A percentile compares a stretch with the other conserved stretches of the same genome.
These are phyloP conservation scores for Penicillium desertorum DNA, from an alignment of 495 filamentous ascomycete genomes.

Conservation along the genomic window DNA sequence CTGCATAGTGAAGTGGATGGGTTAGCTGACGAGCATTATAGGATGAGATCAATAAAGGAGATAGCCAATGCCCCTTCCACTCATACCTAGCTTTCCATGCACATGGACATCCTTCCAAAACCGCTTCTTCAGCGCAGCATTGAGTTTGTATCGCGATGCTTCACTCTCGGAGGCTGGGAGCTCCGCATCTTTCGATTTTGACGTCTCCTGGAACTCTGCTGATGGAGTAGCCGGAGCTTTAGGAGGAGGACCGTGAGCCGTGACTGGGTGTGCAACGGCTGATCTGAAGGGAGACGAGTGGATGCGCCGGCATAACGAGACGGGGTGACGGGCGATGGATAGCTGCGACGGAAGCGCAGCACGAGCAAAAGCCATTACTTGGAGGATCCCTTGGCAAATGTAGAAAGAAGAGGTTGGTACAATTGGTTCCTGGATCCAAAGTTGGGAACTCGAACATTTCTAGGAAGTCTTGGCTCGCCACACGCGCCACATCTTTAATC, in stretches of 20 bases:
- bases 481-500: conserved; percentile 13
- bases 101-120: conserved; percentile 86
- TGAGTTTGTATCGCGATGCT: conserved; percentile 39
- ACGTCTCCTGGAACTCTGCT: conserved; percentile 46
- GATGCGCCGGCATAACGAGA: conserved; percentile 39
- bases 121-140: conserved; percentile 58
- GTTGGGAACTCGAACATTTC: conserved; percentile 9
- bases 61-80: conserved; percentile 23
- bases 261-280: conserved; percentile 66
- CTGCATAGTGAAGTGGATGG: conserved; percentile 40
- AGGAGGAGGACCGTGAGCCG: conserved; percentile 82
- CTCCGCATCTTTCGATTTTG: conserved; percentile 56
- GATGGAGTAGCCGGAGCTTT: conserved; percentile 63
- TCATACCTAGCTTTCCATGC: conserved; percentile 49
- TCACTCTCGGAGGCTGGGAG: conserved; percentile 49
- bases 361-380: conserved; percentile 28
- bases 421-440: conserved; percentile 7
- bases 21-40: conserved; percentile 1
- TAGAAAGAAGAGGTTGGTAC: not conserved
- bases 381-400: not conserved
- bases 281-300: conserved; percentile 50
- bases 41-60: not conserved
- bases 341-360: conserved; percentile 25
- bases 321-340: conserved; percentile 18
- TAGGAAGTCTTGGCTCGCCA: conserved; percentile 12